phyloP scores from a whole-genome alignment of 2,329 filamentous ascomycete genomes.

The Phialocephala subalpina region DNA sequence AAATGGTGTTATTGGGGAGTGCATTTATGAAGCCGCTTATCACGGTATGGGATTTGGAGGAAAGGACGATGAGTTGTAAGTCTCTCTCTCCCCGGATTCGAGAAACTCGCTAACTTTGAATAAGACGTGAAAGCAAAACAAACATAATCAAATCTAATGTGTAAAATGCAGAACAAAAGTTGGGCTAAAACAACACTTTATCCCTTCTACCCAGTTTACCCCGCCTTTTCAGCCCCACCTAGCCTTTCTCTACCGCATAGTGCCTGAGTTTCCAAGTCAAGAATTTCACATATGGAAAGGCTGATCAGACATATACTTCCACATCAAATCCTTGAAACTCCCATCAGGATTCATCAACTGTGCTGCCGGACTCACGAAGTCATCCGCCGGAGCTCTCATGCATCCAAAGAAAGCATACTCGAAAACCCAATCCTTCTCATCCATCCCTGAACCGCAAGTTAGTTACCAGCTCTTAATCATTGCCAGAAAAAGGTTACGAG shows the following conservation, averaged over 20 bases:
- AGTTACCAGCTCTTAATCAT: no score
- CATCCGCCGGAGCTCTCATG: slow-evolving; percentile 49
- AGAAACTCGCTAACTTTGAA: neutral
- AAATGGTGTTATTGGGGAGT: neutral
- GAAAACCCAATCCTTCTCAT: slow-evolving; percentile 48
- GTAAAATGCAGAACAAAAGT: neutral
- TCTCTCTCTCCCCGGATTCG: neutral
- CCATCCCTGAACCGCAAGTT: slow-evolving; percentile 41
- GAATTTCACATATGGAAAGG: slow-evolving; percentile 16
- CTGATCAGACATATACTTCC: slow-evolving; percentile 28
- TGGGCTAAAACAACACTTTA: no score
- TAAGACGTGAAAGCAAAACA: neutral
- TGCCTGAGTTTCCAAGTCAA: no score
- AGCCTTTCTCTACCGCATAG: neutral
- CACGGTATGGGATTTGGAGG: neutral
- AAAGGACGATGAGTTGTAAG: neutral
- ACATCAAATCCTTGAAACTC: slow-evolving; percentile 46
- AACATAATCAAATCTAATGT: neutral
- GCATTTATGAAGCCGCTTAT: neutral
- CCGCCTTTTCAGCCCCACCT: neutral
- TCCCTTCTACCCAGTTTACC: neutral
- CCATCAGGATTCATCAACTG: slow-evolving; percentile 52
- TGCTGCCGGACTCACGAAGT: slow-evolving; percentile 52
- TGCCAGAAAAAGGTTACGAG: no score
- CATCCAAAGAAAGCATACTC: slow-evolving; percentile 54